These are phyloP conservation scores for Starmera caribaea DNA, from an alignment of 805 yeast species.

Conservation along the genomic window DNA sequence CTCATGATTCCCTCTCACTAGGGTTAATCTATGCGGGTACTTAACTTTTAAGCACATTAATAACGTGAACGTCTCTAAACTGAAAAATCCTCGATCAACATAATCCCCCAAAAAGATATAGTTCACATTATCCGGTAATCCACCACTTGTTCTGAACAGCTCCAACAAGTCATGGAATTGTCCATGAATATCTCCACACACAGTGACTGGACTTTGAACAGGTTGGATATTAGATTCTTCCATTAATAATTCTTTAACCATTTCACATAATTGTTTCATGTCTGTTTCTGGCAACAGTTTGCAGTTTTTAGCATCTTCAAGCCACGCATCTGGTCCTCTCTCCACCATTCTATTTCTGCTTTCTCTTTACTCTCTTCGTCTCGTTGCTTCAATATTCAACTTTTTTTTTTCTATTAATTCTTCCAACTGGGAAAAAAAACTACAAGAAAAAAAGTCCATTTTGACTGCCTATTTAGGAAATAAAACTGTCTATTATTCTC, in stretches of 20 bases:
- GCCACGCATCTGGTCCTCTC: constrained; percentile 93
- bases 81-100: constrained; percentile 96
- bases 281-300: constrained; percentile 82
- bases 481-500: neutral
- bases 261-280: constrained; percentile 93
- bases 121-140: constrained; percentile 75
- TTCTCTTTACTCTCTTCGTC: no score
- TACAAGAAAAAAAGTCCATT: no score
- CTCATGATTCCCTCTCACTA: constrained; percentile 97
- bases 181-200: constrained; percentile 97
- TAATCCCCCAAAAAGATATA: constrained; percentile 91
- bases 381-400: no score
- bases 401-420: no score
- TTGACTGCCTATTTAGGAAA: neutral
- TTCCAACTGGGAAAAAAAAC: no score
- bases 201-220: constrained; percentile 87
- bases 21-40: constrained; percentile 74
- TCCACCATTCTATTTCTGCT: constrained; percentile 32
- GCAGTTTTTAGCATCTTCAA: constrained; percentile 87
- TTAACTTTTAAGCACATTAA: constrained; percentile 89
- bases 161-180: constrained; percentile 93
- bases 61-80: constrained; percentile 87
- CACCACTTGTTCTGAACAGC: constrained; percentile 84
- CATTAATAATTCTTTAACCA: constrained; percentile 90
- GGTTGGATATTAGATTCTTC: constrained; percentile 95